Conservation (phyloP, 1,284 basidiomycete species). For the Ceratobasidium sp. region DNA sequence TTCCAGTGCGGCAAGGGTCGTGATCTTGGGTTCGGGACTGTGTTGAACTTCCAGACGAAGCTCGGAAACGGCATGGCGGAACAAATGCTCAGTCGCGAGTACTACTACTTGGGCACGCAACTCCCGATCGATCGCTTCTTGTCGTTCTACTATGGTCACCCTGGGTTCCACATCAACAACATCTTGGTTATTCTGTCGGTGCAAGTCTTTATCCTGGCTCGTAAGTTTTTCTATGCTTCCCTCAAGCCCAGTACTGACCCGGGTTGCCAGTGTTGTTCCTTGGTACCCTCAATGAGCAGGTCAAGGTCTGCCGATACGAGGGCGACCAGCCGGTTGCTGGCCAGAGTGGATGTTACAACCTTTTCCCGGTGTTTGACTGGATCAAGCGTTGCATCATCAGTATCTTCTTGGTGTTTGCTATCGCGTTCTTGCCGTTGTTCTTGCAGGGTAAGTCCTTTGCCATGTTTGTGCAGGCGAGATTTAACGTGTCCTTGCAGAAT, state of each 20-base stretch:
- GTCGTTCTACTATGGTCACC: slow-evolving; percentile 99
- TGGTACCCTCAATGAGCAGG: slow-evolving; percentile 84
- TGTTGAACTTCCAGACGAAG: slow-evolving; percentile 99
- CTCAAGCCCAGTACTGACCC: slow-evolving; percentile 16
- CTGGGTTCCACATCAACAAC: slow-evolving; percentile 99
- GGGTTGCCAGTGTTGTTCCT: slow-evolving; percentile 80
- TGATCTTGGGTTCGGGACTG: slow-evolving; percentile 98
- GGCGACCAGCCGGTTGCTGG: slow-evolving; percentile 76
- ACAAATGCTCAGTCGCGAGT: slow-evolving; percentile 98
- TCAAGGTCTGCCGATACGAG: slow-evolving; percentile 80
- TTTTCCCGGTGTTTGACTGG: slow-evolving; percentile 90
- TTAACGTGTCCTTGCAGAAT: slow-evolving; percentile 63
- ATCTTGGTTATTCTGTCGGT: slow-evolving; percentile 96
- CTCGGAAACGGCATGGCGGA: slow-evolving; percentile 99
- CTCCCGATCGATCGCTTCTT: slow-evolving; percentile 98
- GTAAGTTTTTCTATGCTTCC: slow-evolving; percentile 59
- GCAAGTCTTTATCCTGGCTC: slow-evolving; percentile 88
- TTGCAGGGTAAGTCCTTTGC: slow-evolving; percentile 76
- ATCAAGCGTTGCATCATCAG: slow-evolving; percentile 94
- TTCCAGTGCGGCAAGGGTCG: slow-evolving; percentile 98
- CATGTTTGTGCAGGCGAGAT: slow-evolving; percentile 44
- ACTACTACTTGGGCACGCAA: slow-evolving; percentile 99
- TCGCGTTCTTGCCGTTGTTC: slow-evolving; percentile 92
- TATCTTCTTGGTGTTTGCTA: slow-evolving; percentile 97
- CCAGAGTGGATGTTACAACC: slow-evolving; percentile 90